phyloP scores from a whole-genome alignment of 306 rosid species.

The Clitoria ternatea region DNA sequence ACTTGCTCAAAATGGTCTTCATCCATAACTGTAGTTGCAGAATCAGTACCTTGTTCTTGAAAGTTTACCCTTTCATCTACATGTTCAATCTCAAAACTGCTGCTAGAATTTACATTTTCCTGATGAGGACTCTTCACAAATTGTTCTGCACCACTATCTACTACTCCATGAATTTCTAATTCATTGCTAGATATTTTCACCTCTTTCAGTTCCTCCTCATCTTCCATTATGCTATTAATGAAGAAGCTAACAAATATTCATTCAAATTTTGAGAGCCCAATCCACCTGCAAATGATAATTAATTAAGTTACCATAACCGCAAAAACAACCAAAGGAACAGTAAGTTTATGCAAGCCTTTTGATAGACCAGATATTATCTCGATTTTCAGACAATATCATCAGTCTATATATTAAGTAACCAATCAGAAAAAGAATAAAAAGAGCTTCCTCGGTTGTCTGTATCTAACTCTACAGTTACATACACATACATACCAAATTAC shows the following conservation, averaged over 20 bases:
- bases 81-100: constrained; percentile 29
- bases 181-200: constrained; percentile 36
- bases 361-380: background rate
- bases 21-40: constrained; percentile 39
- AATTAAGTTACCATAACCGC: constrained; percentile 11
- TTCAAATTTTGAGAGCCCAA: constrained; percentile 30
- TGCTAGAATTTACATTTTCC: constrained; percentile 33
- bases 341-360: background rate
- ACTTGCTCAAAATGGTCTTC: constrained; percentile 92
- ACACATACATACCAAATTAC: background rate
- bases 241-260: constrained; percentile 32
- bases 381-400: constrained; percentile 7
- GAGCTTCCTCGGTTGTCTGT: background rate
- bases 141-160: constrained; percentile 40
- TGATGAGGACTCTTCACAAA: constrained; percentile 32
- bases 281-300: constrained; percentile 36
- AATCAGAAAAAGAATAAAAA: background rate
- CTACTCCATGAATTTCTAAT: constrained; percentile 33
- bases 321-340: background rate
- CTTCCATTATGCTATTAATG: constrained; percentile 54
- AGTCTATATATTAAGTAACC: constrained; percentile 2
- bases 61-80: constrained; percentile 26
- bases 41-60: constrained; percentile 39
- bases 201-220: constrained; percentile 68
- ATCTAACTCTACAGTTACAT: background rate